A percentile compares a stretch with the other conserved stretches of the same genome.
phyloP scores from a whole-genome alignment of 306 rosid species.

The Heteromeles arbutifolia region DNA sequence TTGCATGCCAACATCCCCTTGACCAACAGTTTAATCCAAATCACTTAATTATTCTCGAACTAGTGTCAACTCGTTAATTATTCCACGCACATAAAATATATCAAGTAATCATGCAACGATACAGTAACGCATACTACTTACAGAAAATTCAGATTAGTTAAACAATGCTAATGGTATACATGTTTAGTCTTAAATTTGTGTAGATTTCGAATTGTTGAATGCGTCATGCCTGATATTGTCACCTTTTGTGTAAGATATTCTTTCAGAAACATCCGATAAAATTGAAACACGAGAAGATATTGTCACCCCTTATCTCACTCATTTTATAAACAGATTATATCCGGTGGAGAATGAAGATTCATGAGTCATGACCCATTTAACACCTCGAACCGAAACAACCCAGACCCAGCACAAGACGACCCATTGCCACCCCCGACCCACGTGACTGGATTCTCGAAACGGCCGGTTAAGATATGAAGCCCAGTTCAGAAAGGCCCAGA shows the following conservation, averaged over 20 bases:
- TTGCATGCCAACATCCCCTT: not conserved
- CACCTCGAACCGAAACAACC: not conserved
- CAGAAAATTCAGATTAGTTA: no score
- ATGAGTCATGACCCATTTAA: not conserved
- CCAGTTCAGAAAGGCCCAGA: not conserved
- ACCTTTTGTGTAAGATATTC: no score
- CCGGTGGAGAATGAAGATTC: no score
- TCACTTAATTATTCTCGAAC: not conserved
- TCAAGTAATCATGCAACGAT: no score
- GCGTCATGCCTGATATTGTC: no score
- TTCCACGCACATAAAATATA: no score
- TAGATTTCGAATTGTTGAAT: no score
- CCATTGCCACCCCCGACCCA: not conserved
- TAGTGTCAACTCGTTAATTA: not conserved
- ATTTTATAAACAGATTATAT: no score
- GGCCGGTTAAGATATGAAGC: not conserved
- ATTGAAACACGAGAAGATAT: no score
- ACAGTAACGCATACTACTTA: not conserved
- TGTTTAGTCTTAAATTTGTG: no score
- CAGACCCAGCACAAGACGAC: not conserved
- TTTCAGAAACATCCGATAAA: no score
- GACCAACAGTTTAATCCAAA: not conserved
- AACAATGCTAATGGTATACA: no score
- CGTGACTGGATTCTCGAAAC: not conserved
- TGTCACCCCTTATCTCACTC: accelerated